Evolutionary conservation across 495 filamentous ascomycete genomes (phyloP).

Genomic region (Platismatia glauca): DNA sequence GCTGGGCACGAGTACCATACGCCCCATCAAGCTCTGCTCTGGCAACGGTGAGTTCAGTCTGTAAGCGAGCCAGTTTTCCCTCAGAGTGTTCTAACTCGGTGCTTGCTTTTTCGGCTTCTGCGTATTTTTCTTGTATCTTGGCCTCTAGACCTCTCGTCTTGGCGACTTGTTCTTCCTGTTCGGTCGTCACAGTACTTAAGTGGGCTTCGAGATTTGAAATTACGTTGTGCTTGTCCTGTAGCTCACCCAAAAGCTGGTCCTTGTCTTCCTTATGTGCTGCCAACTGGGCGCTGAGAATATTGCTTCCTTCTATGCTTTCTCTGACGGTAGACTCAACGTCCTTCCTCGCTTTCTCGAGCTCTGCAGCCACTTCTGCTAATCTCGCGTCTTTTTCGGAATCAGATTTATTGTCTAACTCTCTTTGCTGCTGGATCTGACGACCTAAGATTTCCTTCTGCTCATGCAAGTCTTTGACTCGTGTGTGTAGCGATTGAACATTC

Average conservation of each 20-base stretch:
- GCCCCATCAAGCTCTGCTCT: conserved; percentile 93
- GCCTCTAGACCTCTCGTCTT: conserved; percentile 3
- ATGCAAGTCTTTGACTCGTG: conserved; percentile 45
- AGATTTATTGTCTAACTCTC: conserved; percentile 68
- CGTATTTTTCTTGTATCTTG: conserved; percentile 30
- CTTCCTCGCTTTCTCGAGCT: conserved; percentile 36
- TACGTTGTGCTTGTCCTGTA: conserved; percentile 6
- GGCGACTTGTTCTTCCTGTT: conserved; percentile 21
- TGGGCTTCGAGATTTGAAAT: conserved; percentile 10
- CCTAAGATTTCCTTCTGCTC: conserved; percentile 80
- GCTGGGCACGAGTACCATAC: conserved; percentile 65
- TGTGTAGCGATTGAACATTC: conserved; percentile 69
- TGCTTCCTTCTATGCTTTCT: conserved; percentile 6
- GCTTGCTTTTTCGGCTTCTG: conserved; percentile 44
- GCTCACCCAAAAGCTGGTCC: conserved; percentile 13
- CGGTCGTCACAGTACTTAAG: not conserved
- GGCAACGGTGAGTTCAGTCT: conserved; percentile 84
- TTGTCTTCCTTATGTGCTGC: conserved; percentile 12
- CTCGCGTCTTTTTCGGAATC: conserved; percentile 49
- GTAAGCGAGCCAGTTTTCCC: conserved; percentile 71
- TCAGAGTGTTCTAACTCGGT: conserved; percentile 67
- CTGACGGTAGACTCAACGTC: conserved; percentile 34
- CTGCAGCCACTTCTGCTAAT: conserved; percentile 42
- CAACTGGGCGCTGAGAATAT: conserved; percentile 9
- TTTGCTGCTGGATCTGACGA: conserved; percentile 85